A percentile compares a stretch with the other conserved stretches of the same genome.
phyloP scores from a whole-genome alignment of 441 rosid species.

The Pelargonium fulgidum region DNA sequence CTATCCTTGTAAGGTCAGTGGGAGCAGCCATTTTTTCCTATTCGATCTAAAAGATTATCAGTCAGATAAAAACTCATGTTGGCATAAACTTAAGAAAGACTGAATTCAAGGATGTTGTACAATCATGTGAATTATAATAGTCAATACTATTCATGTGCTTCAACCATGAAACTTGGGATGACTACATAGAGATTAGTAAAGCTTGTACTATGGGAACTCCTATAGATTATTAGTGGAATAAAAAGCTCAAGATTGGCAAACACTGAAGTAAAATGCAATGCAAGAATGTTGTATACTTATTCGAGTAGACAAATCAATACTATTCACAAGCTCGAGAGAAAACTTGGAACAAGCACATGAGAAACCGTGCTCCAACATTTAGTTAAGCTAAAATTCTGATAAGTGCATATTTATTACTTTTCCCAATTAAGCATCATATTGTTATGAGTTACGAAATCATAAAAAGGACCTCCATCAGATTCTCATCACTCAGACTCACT shows the following conservation, averaged over 20 bases:
- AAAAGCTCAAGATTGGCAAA: background rate
- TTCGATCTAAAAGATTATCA: conserved; percentile 12
- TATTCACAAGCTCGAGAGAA: no score
- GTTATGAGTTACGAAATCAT: background rate
- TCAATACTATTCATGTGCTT: background rate
- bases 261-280: background rate
- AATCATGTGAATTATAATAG: background rate
- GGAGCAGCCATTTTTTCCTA: conserved; percentile 47
- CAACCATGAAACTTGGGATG: background rate
- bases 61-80: conserved; percentile 20
- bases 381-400: background rate
- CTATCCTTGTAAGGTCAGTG: conserved; percentile 58
- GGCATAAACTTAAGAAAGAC: background rate
- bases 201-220: background rate
- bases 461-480: background rate
- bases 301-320: background rate
- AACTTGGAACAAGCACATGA: no score
- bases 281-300: background rate
- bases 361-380: no score
- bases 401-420: background rate
- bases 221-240: background rate
- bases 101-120: background rate
- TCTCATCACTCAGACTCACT: background rate
- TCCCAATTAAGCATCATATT: background rate
- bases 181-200: background rate